Conservation (phyloP, 306 rosid genomes). For the Betula pendula region DNA sequence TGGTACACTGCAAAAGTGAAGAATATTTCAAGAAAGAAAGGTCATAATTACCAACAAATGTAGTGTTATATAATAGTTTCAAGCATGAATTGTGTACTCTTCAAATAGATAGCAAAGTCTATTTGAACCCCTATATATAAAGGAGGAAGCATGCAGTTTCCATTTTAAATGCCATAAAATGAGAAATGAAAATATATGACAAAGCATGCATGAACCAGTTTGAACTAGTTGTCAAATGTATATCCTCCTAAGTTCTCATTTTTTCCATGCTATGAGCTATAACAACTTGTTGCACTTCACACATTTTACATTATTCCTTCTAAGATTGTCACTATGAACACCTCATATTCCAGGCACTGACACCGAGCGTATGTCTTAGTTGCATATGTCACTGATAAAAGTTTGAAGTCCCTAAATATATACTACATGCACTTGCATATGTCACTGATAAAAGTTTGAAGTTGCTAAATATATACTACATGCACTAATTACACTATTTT, state of each 20-base stretch:
- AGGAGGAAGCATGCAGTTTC: neutral
- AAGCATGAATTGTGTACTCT: neutral
- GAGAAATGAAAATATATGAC: neutral
- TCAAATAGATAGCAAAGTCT: neutral
- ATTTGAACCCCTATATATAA: neutral
- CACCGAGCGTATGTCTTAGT: neutral
- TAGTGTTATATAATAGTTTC: neutral
- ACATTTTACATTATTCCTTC: neutral
- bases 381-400: slow-evolving; percentile 14
- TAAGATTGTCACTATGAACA: neutral
- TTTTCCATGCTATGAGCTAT: neutral
- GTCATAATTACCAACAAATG: neutral
- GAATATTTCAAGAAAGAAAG: neutral
- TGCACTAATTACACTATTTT: slow-evolving; percentile 18
- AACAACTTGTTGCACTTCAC: neutral
- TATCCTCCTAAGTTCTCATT: neutral
- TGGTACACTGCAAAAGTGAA: neutral
- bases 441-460: slow-evolving; percentile 20
- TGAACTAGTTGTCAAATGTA: neutral
- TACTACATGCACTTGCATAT: slow-evolving; percentile 6
- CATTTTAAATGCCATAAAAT: neutral
- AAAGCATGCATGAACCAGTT: neutral
- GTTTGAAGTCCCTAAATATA: slow-evolving; percentile 16
- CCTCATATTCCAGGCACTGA: neutral
- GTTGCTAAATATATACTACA: slow-evolving; percentile 2